A percentile compares a stretch with the other conserved stretches of the same genome.
Conservation (phyloP, 148 eudicot species). For the Vaccinium macrocarpon region DNA sequence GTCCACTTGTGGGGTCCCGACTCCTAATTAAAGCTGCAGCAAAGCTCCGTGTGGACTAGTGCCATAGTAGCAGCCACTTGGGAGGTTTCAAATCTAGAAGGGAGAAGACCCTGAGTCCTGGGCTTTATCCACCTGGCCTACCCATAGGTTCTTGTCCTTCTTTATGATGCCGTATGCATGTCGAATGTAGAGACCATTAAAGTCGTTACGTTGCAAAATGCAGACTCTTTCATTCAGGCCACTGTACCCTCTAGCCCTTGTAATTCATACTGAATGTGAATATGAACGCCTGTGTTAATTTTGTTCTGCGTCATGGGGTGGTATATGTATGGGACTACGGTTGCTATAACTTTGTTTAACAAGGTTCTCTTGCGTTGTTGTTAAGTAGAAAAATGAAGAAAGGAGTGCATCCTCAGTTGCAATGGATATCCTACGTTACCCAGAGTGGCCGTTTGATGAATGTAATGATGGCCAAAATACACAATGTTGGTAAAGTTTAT, state of each 20-base stretch:
- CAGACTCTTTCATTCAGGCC: not conserved
- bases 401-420: conserved; percentile 76
- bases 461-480: conserved; percentile 84
- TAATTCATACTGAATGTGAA: not conserved
- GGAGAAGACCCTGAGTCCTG: too few species aligned
- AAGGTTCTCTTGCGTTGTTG: not conserved
- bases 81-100: too few species aligned
- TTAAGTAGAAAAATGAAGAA: conserved; percentile 47
- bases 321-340: not conserved
- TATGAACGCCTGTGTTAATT: not conserved
- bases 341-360: conserved; percentile 28
- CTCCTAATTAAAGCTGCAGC: too few species aligned
- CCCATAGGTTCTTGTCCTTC: too few species aligned
- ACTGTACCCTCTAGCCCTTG: not conserved
- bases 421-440: conserved; percentile 69
- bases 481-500: conserved; percentile 74
- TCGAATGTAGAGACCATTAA: too few species aligned
- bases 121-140: too few species aligned
- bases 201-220: too few species aligned
- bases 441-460: conserved; percentile 46
- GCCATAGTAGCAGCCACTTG: too few species aligned
- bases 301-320: not conserved
- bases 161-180: too few species aligned
- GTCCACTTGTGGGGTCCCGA: too few species aligned
- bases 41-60: too few species aligned